Conservation (phyloP, 1,284 basidiomycete genomes). For the Chalciporus sp. region DNA sequence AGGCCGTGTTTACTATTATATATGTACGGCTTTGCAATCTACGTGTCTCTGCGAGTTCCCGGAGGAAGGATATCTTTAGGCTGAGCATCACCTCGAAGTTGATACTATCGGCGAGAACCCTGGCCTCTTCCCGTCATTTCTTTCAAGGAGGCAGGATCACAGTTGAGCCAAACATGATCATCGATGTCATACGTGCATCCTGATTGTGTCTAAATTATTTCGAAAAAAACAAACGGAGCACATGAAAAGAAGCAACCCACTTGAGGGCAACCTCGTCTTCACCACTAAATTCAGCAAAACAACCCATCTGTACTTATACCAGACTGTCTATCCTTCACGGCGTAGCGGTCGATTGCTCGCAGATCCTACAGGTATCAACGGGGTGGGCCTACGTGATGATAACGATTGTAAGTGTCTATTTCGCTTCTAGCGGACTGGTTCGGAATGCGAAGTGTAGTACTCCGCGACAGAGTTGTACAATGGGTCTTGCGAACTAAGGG, state of each 20-base stretch:
- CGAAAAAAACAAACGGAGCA: neutral
- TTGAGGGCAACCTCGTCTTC: constrained; percentile 90
- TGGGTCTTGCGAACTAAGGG: constrained; percentile 78
- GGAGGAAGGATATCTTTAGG: too few species aligned
- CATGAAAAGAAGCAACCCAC: constrained; percentile 42
- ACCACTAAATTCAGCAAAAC: constrained; percentile 91
- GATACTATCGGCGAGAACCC: constrained; percentile 92
- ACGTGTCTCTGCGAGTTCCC: too few species aligned
- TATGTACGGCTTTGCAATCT: constrained; percentile 87
- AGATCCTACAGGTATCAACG: constrained; percentile 47
- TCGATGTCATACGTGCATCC: constrained; percentile 81
- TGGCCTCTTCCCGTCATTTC: constrained; percentile 98
- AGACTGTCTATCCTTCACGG: constrained; percentile 91
- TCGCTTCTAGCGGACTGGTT: constrained; percentile 88
- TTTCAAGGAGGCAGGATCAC: constrained; percentile 87
- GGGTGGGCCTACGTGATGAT: constrained; percentile 43
- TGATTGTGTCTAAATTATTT: constrained; percentile 75
- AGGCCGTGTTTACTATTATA: constrained; percentile 84
- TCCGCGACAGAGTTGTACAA: constrained; percentile 88
- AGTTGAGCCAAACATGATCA: constrained; percentile 79
- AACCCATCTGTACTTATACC: constrained; percentile 95
- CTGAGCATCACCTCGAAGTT: constrained; percentile 68
- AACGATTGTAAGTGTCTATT: constrained; percentile 67
- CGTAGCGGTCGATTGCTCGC: constrained; percentile 60
- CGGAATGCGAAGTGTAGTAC: constrained; percentile 91